Base-by-base conservation (phyloP, 2,329 filamentous ascomycete species). In the Nemania sp. region DNA sequence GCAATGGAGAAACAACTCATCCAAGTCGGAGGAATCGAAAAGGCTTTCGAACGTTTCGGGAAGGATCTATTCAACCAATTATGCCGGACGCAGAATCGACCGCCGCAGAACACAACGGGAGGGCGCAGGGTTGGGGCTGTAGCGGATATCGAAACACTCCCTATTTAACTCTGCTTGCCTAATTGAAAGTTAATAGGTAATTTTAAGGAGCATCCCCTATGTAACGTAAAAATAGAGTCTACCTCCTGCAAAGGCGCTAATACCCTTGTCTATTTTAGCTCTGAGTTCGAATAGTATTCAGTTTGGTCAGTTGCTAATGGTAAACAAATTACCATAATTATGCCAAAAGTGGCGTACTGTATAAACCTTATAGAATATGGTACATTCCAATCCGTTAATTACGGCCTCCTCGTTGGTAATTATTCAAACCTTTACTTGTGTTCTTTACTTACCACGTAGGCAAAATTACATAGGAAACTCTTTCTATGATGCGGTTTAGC, bases 1-100 rank as follows among this genome's bases (percentile, higher is more conserved):
- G 62, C 75, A 41, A 81, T 84, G 74, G 81, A 83, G 72, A 77
- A 75, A 51, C 72, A 76, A 54, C 75, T 83, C 6, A 78, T 77
- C 45, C 73, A 78, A 26, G 66, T 77, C 20, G 80, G 81, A 0
- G 81, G 81, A 1, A 77, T 83, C 51, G 75, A 77, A 1, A 76
- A 77, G n/a, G 80, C 80, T 1, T 83, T 81, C 70, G 73, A 73
- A 11, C 77, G 77, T 45, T 81, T 59, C 20, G 62, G 55, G 8
- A 60, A 65, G 43, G 55, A 56, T 6, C 32, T 65, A 24, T 65
- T 64, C 22, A 41, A 54, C n/a, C 26, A 65, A 22, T 32, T 65
- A 18, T 60, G 62, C 35, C 49, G 26, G 20, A 6, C 55, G 6
- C 45, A 59, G 35, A 20, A 53, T 15, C 7, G 35, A 8, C 26